Conservation (phyloP, 495 filamentous ascomycete species). For the Cladorrhinum samala region DNA sequence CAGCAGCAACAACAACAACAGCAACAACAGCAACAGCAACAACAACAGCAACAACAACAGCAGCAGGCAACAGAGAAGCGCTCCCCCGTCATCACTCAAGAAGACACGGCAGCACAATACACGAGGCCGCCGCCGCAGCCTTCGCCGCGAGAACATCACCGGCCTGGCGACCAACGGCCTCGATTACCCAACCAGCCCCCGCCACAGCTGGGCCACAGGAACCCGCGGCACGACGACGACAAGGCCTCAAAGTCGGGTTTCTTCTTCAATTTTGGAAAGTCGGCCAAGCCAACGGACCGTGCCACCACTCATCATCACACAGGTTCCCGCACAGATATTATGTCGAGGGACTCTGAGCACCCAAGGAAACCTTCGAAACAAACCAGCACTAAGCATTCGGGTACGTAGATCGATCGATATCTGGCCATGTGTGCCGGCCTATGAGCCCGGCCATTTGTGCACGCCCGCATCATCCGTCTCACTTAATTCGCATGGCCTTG, state of each 20-base stretch:
- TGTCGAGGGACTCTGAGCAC: conserved; percentile 39
- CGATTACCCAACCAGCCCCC: conserved; percentile 8
- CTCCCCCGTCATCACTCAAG: conserved; percentile 14
- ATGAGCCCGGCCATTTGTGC: background rate
- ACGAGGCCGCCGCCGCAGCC: conserved; percentile 8
- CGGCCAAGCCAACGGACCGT: conserved; percentile 34
- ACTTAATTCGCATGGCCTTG: background rate
- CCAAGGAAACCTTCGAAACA: conserved; percentile 34
- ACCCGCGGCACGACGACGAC: conserved; percentile 26
- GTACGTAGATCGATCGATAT: conserved; percentile 25
- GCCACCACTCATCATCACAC: conserved; percentile 30
- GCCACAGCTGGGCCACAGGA: conserved; percentile 22
- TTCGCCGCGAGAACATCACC: conserved; percentile 17
- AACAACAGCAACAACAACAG: conserved; percentile 1
- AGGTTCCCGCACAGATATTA: conserved; percentile 34
- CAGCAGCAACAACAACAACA: conserved; percentile 8
- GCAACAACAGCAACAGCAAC: conserved; percentile 13
- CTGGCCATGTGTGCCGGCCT: background rate
- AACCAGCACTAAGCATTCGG: conserved; percentile 37
- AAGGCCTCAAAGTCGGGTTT: conserved; percentile 35
- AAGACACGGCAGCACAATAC: conserved; percentile 1
- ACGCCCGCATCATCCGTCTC: background rate
- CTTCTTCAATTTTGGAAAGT: conserved; percentile 43
- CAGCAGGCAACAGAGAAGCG: conserved; percentile 5
- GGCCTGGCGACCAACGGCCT: conserved; percentile 11